Base-by-base conservation (phyloP, 116 monocot species). In the Trichopus zeylanicus region DNA sequence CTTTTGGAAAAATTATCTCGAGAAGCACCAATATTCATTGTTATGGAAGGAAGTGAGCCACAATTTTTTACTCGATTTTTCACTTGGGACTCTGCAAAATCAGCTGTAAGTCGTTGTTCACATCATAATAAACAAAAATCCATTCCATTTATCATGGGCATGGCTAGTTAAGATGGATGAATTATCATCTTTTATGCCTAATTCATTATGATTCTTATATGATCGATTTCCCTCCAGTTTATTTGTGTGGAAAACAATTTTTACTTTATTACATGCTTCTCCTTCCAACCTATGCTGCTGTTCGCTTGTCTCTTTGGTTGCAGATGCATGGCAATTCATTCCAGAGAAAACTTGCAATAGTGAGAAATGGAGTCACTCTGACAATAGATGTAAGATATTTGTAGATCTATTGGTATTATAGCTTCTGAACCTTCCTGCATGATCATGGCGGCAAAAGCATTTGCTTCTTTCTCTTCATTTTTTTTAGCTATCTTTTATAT, bases 311-410 rank as follows among this genome's bases (percentile, higher is more conserved):
- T 61, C 54, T 49, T 56, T 64, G 33, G 34, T 68, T 79, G 62
- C 79, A 97, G 97, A 91, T 87, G 97, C 91, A 87, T 75, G 97
- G 97, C 3, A 85, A 97, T 57, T 97, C 97, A 33, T 97, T 87
- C 60, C 73, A 97, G 72, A 79, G 91, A 62, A 97, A 80, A 79
- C 71, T 97, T 31, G 70, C 87, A 54, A 82, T 90, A 18, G 60
- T 97, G 53, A 97, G 78, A 47, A 63, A 78, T 74, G 95, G 86
- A 56, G 63, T 75, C 31, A 57, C 74, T 55, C 72, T 86, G 49
- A 42, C 59, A 33, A 21, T 75, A 68, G 81, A 83, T 80, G 95
- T 89, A 84, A 86, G 81, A 47, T 26, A 27, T 49, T 32, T 70
- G 47, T 42, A 42, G n/a, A 42, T 16, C 13, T 42, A 16, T 4